Evolutionary conservation across 441 rosid genomes (phyloP), one percentile per base, ranked within the genome.

Genomic region (Populus hybrid): DNA sequence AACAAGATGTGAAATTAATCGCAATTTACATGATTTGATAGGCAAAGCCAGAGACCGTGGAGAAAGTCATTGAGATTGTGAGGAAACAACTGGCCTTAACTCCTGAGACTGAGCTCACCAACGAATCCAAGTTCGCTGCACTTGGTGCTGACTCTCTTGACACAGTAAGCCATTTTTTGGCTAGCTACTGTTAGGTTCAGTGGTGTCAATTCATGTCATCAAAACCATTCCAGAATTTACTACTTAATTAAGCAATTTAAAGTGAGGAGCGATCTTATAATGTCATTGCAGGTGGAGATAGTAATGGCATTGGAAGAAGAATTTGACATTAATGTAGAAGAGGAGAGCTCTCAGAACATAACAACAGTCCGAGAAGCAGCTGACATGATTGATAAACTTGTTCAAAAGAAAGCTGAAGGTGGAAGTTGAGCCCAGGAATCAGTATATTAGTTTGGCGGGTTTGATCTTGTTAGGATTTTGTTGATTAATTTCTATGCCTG

Each of bases 71-170:
- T 80, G 90, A 87, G 61, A 88, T 91, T 74, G 96, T 91, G 77
- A 91, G 87, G 81, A 88, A 88, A 73, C 96, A 93, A 78, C 76
- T 91, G 34, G 91, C 89, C 72, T 81, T 93, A 65, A 34, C 90
- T 8, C 81, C 86, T 0, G 95, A 88, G 59, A 77, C 84, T 2
- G 72, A 74, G 3, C 91, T 91, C 64, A 88, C 92, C 54, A 87
- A 92, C 18, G 90, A 87, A 64, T 84, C 97, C 76, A 89, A 86
- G 63, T 91, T 91, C 88, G 68, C 93, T 6, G 87, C 84, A 18
- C 93, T 91, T 32, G 97, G 95, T 30, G 95, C 97, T 6, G 96
- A 91, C 81, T 91, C 96, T 10, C 97, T 93, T 2, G 95, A 93
- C 82, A 91, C 94, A 1, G 95, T 93, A 85, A 61, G 83, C 75